A percentile compares a stretch with the other conserved stretches of the same genome.
These are phyloP conservation scores for Leccinum subgranulosum DNA, from an alignment of 768 basidiomycete species.

Conservation along the genomic window DNA sequence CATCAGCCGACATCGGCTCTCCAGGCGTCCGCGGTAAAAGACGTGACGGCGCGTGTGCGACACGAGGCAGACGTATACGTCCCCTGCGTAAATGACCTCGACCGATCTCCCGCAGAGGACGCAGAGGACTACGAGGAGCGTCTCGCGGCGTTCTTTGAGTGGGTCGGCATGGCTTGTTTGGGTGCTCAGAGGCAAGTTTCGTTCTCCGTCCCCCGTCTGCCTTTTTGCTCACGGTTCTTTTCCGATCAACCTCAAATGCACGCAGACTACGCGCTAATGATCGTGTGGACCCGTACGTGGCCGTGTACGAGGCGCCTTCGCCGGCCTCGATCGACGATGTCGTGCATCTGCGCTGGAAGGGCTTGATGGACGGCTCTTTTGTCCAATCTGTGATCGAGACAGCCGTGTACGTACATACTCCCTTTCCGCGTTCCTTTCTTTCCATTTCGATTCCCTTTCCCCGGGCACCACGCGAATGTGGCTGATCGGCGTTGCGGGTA, in stretches of 20 bases:
- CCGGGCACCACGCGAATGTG: neutral
- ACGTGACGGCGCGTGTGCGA: slow-evolving; percentile 23
- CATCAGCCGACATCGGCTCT: neutral
- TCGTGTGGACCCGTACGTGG: slow-evolving; percentile 65
- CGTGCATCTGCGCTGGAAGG: slow-evolving; percentile 58
- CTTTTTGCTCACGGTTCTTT: too few species aligned
- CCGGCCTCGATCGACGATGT: slow-evolving; percentile 44
- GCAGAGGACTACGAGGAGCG: slow-evolving; percentile 50
- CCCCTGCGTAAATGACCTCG: slow-evolving; percentile 34
- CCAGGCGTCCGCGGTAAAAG: neutral
- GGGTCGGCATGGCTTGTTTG: slow-evolving; percentile 68
- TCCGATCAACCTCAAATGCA: neutral
- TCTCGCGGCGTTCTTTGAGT: slow-evolving; percentile 56
- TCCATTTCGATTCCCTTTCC: neutral
- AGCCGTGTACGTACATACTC: slow-evolving; percentile 29
- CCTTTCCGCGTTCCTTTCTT: too few species aligned
- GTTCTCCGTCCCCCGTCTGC: neutral
- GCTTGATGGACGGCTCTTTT: slow-evolving; percentile 52
- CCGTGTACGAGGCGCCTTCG: slow-evolving; percentile 57
- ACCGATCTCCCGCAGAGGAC: slow-evolving; percentile 29
- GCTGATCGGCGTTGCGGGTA: neutral
- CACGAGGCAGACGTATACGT: slow-evolving; percentile 37
- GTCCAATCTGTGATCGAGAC: slow-evolving; percentile 50
- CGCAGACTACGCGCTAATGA: slow-evolving; percentile 58
- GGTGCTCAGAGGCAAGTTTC: slow-evolving; percentile 58